phyloP scores from a whole-genome alignment of 371 early-diverging fungal species.

The Smittium culicis region DNA sequence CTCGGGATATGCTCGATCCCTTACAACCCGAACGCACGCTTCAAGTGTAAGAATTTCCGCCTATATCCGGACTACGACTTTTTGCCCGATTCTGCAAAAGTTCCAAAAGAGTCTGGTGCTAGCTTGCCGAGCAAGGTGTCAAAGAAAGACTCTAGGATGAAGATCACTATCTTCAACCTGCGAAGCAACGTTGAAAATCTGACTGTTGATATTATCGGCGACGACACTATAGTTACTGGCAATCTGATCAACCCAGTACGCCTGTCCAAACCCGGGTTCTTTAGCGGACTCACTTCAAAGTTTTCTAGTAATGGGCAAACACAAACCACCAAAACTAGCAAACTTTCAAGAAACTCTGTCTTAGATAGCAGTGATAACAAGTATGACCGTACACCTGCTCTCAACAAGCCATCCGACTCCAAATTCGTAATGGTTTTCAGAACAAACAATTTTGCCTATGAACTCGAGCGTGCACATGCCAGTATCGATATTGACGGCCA shows the following conservation, averaged over 20 bases:
- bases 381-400: not conserved
- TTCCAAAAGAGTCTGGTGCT: constrained; percentile 20
- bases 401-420: not conserved
- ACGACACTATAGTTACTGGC: constrained; percentile 28
- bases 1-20: constrained; percentile 28
- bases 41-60: constrained; percentile 27
- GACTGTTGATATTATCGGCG: constrained; percentile 30
- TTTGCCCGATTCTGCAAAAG: constrained; percentile 17
- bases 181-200: constrained; percentile 15
- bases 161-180: constrained; percentile 19
- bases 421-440: not conserved
- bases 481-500: not conserved
- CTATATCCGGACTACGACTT: constrained; percentile 33
- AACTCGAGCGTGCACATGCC: constrained; percentile 4
- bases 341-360: not conserved
- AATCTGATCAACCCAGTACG: constrained; percentile 6
- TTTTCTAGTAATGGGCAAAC: not conserved
- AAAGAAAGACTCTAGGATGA: constrained; percentile 19
- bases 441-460: not conserved
- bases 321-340: not conserved
- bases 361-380: not conserved
- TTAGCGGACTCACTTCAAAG: too few relatives aligned
- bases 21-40: constrained; percentile 27
- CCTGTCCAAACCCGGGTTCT: too few relatives aligned
- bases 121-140: constrained; percentile 26